Base-by-base conservation (phyloP, 352 stramenopile species). In the Thalassiosira allenii region DNA sequence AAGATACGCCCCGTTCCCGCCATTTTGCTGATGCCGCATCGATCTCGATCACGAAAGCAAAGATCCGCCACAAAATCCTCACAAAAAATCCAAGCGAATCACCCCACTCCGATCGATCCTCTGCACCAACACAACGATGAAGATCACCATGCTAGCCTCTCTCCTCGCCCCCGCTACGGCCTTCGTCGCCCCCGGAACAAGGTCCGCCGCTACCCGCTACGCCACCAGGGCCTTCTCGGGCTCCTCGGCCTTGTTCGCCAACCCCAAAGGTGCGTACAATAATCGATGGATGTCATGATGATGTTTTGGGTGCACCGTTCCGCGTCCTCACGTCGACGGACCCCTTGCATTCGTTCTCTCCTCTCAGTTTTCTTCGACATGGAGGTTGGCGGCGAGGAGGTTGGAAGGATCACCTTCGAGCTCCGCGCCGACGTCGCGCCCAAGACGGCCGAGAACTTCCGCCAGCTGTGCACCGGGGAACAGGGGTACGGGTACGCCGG, bases 371-470 rank as follows among this genome's bases (percentile, higher is more conserved):
- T 98, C 86, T 98, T 99, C 79, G 97, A 99, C 83, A 98, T 99
- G 89, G 95, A 96, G 85, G 95, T 99, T 75, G 96, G 94, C 69
- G 96, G 95, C 47, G 89, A 91, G 59, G 84, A 95, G 56, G 91
- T 90, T 11, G 97, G 97, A 72, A 91, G 97, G 68, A 97, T 99
- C 66, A 97, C 97, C 30, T 98, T 99, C 82, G 96, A 99, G 91
- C 91, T 99, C 33, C 98, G 95, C 87, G 96, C 98, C 79, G 97
- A 99, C 86, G 92, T 99, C 52, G 96, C 91, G 32, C 98, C 98
- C 8, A 98, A 98, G 83, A 99, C 98, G 2, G 97, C 95, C 0
- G 97, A 99, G 88, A 99, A 99, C 91, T 99, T 91, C 54, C 82
- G 89, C 67, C 94, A 94, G 34, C 86, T 99, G 25, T 99, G 97